Conservation (phyloP, 2,329 filamentous ascomycete genomes). For the Pestalotiopsis sp. region DNA sequence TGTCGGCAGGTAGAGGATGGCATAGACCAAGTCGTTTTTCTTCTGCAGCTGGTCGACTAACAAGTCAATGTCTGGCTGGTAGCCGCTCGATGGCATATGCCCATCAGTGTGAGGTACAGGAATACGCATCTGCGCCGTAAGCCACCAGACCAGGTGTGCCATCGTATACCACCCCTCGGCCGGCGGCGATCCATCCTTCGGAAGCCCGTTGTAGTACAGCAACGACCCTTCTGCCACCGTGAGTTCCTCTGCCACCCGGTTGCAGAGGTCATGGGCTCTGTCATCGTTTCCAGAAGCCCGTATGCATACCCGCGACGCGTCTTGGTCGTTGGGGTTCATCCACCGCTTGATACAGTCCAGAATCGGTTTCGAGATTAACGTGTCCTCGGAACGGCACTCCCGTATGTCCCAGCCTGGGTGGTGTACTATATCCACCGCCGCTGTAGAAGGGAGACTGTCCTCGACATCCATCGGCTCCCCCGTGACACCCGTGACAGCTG, state of each 20-base stretch:
- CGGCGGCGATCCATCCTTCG: background rate
- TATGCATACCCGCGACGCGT: background rate
- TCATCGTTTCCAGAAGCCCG: background rate
- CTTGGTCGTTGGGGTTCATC: background rate
- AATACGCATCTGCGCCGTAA: conserved; percentile 1
- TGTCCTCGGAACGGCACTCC: background rate
- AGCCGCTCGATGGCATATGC: conserved; percentile 2
- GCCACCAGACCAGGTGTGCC: conserved; percentile 5
- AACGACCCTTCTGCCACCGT: background rate
- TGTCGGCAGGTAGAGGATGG: conserved; percentile 1
- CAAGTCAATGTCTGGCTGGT: background rate
- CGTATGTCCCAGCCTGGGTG: background rate
- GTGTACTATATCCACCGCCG: background rate
- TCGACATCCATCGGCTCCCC: background rate
- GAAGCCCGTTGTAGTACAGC: conserved; percentile 8
- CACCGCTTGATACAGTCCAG: background rate
- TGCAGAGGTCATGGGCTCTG: background rate
- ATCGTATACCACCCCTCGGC: conserved; percentile 5
- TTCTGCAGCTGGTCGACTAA: background rate
- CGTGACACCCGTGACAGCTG: background rate
- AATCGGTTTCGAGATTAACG: background rate
- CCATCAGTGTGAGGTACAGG: conserved; percentile 1
- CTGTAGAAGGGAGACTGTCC: background rate
- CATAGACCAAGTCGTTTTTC: background rate
- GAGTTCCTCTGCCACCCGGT: background rate